Base-by-base conservation (phyloP, 2,329 filamentous ascomycete genomes). In the Rhynchosporium graminicola region DNA sequence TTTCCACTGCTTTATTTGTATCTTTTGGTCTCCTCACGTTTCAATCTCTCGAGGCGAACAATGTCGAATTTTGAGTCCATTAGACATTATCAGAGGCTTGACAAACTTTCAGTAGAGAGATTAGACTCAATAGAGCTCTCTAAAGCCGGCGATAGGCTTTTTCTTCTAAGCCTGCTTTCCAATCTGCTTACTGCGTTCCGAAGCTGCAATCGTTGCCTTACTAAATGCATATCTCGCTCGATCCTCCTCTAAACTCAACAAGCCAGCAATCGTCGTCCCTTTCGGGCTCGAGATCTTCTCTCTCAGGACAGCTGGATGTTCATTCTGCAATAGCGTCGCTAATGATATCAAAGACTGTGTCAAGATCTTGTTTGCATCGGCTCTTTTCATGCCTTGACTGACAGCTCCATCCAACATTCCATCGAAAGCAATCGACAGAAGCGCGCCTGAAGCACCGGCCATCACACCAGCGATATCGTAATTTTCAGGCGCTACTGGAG, bases 261-360 rank as follows among this genome's bases (percentile, higher is more conserved):
- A 75, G 0, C 90, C 91, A 3, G 85, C 87, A 67, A 92, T 92
- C 3, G 89, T 92, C 75, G 89, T 92, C 1, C 91, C 90, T 4
- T 88, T 89, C 0, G 90, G 90, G 5, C 89, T 91, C 64, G 81
- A 86, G 38, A 91, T 87, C 77, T 89, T 90, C 70, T 94, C 90
- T 59, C 88, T 82, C 61, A 94, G 76, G 20, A 91, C 77, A 29
- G 89, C 89, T 1, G 90, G 91, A 74, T 92, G 90, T 73, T 91
- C 88, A 62, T 78, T 69, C 47, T 75, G 77, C 31, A 88, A 78
- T 74, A 89, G 74, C 0, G 78, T 82, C 2, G 70, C 68, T 20
- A 72, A 50, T 2, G 68, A 82, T 62, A 90, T 79, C 85, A 92
- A 89, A 10, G 86, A 86, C 78, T 93, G 90, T 2, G 89, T 87